Evolutionary conservation across 169 alveolate species (phyloP).

Genomic region (Cryptosporidium xiaoi): DNA sequence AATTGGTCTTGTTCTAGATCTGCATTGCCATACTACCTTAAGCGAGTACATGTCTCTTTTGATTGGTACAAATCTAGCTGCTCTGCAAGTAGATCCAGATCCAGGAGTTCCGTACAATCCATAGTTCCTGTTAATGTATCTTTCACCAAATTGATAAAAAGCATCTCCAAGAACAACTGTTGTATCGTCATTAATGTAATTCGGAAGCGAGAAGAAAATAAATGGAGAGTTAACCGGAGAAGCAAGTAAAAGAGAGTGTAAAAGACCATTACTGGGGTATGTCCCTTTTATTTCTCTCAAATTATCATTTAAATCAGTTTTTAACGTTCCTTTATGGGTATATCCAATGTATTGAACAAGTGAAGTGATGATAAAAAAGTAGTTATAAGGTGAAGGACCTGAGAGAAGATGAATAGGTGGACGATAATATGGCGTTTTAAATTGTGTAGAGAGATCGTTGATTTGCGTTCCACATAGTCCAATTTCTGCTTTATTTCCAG

Average conservation of each 20-base stretch:
- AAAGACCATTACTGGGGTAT: slow-evolving; percentile 66
- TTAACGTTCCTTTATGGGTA: slow-evolving; percentile 46
- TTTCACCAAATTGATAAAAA: slow-evolving; percentile 50
- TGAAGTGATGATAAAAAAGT: slow-evolving; percentile 42
- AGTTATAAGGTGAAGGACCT: slow-evolving; percentile 54
- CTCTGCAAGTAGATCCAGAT: slow-evolving; percentile 67
- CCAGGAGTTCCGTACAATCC: slow-evolving; percentile 51
- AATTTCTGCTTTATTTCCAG: slow-evolving; percentile 19
- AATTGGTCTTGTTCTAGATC: background rate
- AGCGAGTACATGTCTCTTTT: slow-evolving; percentile 57
- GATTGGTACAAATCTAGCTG: slow-evolving; percentile 63
- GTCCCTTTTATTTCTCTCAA: slow-evolving; percentile 1
- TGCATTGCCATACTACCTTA: slow-evolving; percentile 61
- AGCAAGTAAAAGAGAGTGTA: slow-evolving; percentile 60
- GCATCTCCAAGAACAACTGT: slow-evolving; percentile 39
- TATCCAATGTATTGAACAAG: slow-evolving; percentile 40
- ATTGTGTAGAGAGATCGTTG: slow-evolving; percentile 33
- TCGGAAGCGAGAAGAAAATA: slow-evolving; percentile 30
- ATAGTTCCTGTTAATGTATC: slow-evolving; percentile 53
- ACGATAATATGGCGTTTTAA: slow-evolving; percentile 60
- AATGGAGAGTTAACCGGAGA: slow-evolving; percentile 32
- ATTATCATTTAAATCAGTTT: slow-evolving; percentile 46
- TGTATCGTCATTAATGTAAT: slow-evolving; percentile 32
- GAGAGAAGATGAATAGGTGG: slow-evolving; percentile 66
- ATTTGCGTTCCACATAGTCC: slow-evolving; percentile 64